phyloP scores from a whole-genome alignment of 495 filamentous ascomycete species.

The Daldinia grandis region DNA sequence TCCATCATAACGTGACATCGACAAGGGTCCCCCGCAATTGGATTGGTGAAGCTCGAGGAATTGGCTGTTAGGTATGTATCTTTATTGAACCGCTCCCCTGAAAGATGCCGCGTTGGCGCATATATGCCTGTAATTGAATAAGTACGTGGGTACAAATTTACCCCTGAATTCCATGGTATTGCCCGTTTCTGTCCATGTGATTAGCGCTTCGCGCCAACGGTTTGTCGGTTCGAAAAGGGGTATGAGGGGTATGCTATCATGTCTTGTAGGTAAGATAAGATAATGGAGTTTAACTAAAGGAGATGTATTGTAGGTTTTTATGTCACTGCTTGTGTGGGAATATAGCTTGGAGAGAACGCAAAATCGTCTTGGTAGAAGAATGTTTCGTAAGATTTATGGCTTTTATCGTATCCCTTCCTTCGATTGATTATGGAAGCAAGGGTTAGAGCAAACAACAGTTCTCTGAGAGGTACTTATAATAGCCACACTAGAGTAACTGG shows the following conservation, averaged over 20 bases:
- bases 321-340: background rate
- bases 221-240: background rate
- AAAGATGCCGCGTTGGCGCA: background rate
- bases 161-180: background rate
- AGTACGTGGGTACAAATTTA: background rate
- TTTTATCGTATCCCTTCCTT: background rate
- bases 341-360: background rate
- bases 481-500: background rate
- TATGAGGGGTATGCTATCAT: background rate
- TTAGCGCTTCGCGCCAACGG: background rate
- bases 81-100: conserved; percentile 2
- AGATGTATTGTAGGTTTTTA: background rate
- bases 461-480: background rate
- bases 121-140: conserved; percentile 2
- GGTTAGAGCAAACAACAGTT: too few species aligned
- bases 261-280: background rate
- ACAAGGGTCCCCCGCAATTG: conserved; percentile 38
- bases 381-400: background rate
- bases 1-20: conserved; percentile 41
- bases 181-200: background rate
- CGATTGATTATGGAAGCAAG: background rate
- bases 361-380: background rate
- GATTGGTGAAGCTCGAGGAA: conserved; percentile 29
- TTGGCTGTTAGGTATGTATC: conserved; percentile 1
- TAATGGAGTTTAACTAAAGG: background rate